phyloP scores from a whole-genome alignment of 768 basidiomycete genomes.

The Trametes cinnabarina region DNA sequence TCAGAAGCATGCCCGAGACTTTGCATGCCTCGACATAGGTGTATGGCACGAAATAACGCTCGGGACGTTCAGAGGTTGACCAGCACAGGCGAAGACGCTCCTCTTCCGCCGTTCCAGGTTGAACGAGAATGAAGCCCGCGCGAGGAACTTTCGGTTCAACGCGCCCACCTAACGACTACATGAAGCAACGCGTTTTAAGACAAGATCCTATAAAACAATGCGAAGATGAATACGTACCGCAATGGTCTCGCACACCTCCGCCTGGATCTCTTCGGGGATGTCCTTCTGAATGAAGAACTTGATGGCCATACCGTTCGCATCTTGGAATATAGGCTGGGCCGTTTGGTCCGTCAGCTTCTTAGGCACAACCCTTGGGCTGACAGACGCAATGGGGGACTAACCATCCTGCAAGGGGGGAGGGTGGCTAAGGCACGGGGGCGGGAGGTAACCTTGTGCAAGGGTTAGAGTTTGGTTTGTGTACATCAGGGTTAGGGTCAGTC shows the following conservation, averaged over 20 bases:
- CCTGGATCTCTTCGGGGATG: conserved; percentile 62
- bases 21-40: conserved; percentile 85
- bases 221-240: conserved; percentile 43
- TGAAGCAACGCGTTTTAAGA: conserved; percentile 2
- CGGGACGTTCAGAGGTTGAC: conserved; percentile 65
- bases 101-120: conserved; percentile 66
- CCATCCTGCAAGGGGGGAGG: conserved; percentile 13
- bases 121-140: conserved; percentile 70
- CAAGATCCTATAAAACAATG: neutral
- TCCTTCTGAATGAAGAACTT: conserved; percentile 88
- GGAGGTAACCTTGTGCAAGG: conserved; percentile 24
- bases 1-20: conserved; percentile 67
- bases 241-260: conserved; percentile 71
- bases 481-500: conserved; percentile 26
- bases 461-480: conserved; percentile 25
- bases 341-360: conserved; percentile 1
- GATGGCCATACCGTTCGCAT: conserved; percentile 60
- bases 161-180: conserved; percentile 68
- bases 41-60: conserved; percentile 75
- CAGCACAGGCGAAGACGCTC: conserved; percentile 76
- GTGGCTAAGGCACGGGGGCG: neutral
- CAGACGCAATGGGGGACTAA: neutral
- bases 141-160: conserved; percentile 78
- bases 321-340: conserved; percentile 69
- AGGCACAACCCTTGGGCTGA: neutral